Evolutionary conservation across 345 rosid genomes (phyloP).

Genomic region (Citrus hindsii): DNA sequence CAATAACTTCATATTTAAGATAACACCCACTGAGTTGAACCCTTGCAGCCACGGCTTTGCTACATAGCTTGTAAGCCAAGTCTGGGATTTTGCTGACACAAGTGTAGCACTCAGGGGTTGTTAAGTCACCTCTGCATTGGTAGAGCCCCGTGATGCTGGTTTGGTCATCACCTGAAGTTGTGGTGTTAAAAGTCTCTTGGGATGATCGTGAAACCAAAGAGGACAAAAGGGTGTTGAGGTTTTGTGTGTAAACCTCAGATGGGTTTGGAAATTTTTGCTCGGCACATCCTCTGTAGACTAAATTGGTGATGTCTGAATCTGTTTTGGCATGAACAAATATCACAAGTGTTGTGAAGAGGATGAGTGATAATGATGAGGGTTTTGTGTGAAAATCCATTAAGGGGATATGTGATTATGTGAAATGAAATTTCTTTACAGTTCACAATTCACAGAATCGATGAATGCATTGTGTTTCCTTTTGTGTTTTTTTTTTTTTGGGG

Average conservation of each 20-base stretch:
- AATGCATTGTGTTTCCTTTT: neutral
- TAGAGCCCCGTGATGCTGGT: constrained; percentile 55
- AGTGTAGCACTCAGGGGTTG: constrained; percentile 40
- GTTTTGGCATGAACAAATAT: constrained; percentile 4
- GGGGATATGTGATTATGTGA: constrained; percentile 1
- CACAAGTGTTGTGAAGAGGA: constrained; percentile 9
- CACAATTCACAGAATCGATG: constrained; percentile 1
- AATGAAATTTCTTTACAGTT: neutral
- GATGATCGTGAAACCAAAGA: constrained; percentile 64
- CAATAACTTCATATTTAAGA: constrained; percentile 52
- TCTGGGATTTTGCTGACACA: constrained; percentile 59
- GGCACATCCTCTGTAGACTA: constrained; percentile 82
- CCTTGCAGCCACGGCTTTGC: constrained; percentile 55
- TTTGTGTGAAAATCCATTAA: constrained; percentile 26
- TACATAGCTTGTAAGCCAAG: constrained; percentile 53
- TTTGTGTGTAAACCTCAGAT: constrained; percentile 48
- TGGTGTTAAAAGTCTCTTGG: constrained; percentile 34
- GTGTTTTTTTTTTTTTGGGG: neutral
- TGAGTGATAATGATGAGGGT: constrained; percentile 13
- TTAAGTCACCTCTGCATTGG: constrained; percentile 92
- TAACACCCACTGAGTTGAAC: constrained; percentile 70
- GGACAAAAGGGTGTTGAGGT: constrained; percentile 51
- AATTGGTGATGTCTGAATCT: constrained; percentile 38
- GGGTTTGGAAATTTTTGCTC: constrained; percentile 61
- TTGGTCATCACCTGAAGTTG: constrained; percentile 54